Base-by-base conservation (phyloP, 192 early-diverging fungal genomes). In the Linnemannia exigua region DNA sequence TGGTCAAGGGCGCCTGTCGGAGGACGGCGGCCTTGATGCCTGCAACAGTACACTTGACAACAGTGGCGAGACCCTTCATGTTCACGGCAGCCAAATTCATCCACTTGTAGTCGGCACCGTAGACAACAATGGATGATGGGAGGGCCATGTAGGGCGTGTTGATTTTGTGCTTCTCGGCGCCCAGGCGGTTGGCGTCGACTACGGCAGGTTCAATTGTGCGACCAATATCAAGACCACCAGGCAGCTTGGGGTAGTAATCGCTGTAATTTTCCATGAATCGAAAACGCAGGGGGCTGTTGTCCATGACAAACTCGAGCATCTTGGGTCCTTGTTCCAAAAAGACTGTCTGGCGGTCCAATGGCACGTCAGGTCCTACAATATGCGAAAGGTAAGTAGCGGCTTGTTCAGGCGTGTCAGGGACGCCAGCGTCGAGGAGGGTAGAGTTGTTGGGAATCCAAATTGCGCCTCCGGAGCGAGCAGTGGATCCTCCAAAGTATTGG, bases 251-350 rank as follows among this genome's bases (percentile, higher is more conserved):
- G 47, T 68, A 77, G 31, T 77, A 69, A 46, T 77, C 76, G 14
- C 76, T 77, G 35, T 69, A 77, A 8, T 51, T 19, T 20, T 69
- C 19, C 28, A 69, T 17, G 67, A 52, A 69, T 17, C 36, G 76
- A 35, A 77, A 77, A 20, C 76, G 76, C 48, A 77, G 48, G 20
- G 76, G 76, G 33, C 47, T 52, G 76, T 77, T 77, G 67, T 46
- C 67, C 76, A 77, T 77, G 47, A 77, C 36, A 70, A 69, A 77
- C 7, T 77, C 76, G 20, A 77, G 63, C 76, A 77, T 69, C 67
- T 41, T 69, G 33, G 67, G 76, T 0, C 76, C 76, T 22, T 77
- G 38, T 36, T 46, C 47, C 46, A 77, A 48, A 28, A 77, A 77
- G 6, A 67, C 48, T 77, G 69, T 67, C 76, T 77, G 76, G 33